phyloP scores from a whole-genome alignment of 1,139 yeast genomes.

The Yamadazyma conglobata region DNA sequence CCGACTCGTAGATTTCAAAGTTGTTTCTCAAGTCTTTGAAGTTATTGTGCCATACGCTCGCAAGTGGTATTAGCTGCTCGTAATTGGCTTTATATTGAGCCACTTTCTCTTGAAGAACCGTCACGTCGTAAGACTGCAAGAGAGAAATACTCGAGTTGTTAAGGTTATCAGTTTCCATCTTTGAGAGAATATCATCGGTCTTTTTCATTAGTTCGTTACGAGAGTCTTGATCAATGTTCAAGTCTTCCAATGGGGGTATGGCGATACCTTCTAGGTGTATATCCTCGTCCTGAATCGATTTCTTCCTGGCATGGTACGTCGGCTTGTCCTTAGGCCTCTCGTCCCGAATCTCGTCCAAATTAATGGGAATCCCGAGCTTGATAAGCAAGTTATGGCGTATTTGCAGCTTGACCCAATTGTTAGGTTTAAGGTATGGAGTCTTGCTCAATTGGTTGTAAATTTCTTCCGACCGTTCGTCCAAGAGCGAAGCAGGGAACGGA shows the following conservation, averaged over 20 bases:
- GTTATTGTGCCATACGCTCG: slow-evolving; percentile 50
- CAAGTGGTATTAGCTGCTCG: slow-evolving; percentile 28
- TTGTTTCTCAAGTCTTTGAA: slow-evolving; percentile 44
- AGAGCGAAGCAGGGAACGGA: slow-evolving; percentile 12
- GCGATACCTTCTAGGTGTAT: slow-evolving; percentile 32
- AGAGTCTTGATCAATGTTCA: slow-evolving; percentile 21
- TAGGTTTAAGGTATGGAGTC: slow-evolving; percentile 44
- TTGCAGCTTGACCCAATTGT: slow-evolving; percentile 58
- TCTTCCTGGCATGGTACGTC: slow-evolving; percentile 14
- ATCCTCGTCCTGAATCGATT: slow-evolving; percentile 27
- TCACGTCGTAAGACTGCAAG: slow-evolving; percentile 17
- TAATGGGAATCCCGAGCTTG: slow-evolving; percentile 19
- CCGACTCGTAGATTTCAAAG: slow-evolving; percentile 63
- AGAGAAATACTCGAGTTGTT: slow-evolving; percentile 30
- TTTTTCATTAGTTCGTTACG: slow-evolving; percentile 16
- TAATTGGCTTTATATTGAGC: slow-evolving; percentile 27
- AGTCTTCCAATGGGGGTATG: slow-evolving; percentile 24
- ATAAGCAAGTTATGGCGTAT: slow-evolving; percentile 55
- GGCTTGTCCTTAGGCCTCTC: slow-evolving; percentile 5
- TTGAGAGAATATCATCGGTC: slow-evolving; percentile 27
- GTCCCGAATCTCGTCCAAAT: slow-evolving; percentile 15
- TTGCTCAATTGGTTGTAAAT: slow-evolving; percentile 35
- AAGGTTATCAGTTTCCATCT: slow-evolving; percentile 35
- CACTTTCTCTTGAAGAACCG: slow-evolving; percentile 20
- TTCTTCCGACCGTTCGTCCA: slow-evolving; percentile 26